These are phyloP conservation scores for Fusarium cicatricum DNA, from an alignment of 2,329 filamentous ascomycete species.

Conservation along the genomic window DNA sequence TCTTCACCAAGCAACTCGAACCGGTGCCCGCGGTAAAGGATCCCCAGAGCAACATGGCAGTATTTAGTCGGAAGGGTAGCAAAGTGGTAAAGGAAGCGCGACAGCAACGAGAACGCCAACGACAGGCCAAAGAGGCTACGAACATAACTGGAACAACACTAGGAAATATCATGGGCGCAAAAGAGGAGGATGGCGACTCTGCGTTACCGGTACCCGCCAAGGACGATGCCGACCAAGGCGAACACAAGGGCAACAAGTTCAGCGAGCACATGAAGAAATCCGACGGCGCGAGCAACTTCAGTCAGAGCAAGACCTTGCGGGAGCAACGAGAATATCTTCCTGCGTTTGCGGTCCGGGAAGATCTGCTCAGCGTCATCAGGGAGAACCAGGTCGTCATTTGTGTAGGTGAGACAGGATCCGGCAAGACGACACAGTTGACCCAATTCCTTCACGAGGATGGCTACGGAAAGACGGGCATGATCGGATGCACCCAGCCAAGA, in stretches of 20 bases:
- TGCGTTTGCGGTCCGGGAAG: conserved; percentile 95
- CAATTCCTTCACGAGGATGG: conserved; percentile 97
- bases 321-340: conserved; percentile 95
- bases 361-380: conserved; percentile 87
- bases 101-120: conserved; percentile 91
- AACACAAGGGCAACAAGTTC: conserved; percentile 73
- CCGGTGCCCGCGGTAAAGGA: conserved; percentile 93
- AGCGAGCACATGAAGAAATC: conserved; percentile 88
- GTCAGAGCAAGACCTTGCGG: conserved; percentile 85
- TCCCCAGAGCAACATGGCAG: conserved; percentile 97
- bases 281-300: conserved; percentile 89
- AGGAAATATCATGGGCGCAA: conserved; percentile 94
- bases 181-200: conserved; percentile 91
- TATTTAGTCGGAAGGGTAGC: conserved; percentile 95
- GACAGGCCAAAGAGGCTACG: conserved; percentile 94
- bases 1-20: conserved; percentile 97
- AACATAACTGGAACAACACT: conserved; percentile 90
- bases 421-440: conserved; percentile 96
- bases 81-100: conserved; percentile 90
- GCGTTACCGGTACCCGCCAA: conserved; percentile 80
- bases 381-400: conserved; percentile 98
- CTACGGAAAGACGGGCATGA: conserved; percentile 86
- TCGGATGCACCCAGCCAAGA: conserved; percentile 94
- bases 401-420: conserved; percentile 95
- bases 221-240: conserved; percentile 66